Conservation (phyloP, 164 flowering plant genomes). For the Berberis vulgaris region DNA sequence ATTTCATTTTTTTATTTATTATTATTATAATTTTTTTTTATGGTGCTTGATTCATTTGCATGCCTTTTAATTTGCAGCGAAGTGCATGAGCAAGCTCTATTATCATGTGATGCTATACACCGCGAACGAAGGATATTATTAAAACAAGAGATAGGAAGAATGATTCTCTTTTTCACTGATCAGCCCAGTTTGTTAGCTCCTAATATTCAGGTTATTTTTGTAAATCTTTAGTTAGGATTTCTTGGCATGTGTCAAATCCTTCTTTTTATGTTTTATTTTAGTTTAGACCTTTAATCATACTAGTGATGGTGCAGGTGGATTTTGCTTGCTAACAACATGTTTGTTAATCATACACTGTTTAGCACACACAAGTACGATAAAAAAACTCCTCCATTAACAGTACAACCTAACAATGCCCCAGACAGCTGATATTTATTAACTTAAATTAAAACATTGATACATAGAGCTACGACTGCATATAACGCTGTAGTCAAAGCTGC, state of each 20-base stretch:
- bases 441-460: too few relatives aligned
- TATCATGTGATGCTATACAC: slow-evolving; percentile 84
- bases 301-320: too few relatives aligned
- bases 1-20: not conserved
- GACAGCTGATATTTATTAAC: too few relatives aligned
- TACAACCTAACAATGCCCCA: too few relatives aligned
- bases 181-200: slow-evolving; percentile 98
- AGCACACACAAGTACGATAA: too few relatives aligned
- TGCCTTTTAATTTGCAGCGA: slow-evolving; percentile 44
- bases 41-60: not conserved
- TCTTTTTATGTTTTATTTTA: not conserved
- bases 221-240: not conserved
- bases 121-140: slow-evolving; percentile 79
- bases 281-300: not conserved
- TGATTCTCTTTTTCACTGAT: slow-evolving; percentile 91
- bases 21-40: not conserved
- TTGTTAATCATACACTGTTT: too few relatives aligned
- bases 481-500: too few relatives aligned
- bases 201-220: slow-evolving; percentile 70
- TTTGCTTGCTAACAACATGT: too few relatives aligned
- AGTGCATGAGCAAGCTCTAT: slow-evolving; percentile 87
- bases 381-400: too few relatives aligned
- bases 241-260: not conserved
- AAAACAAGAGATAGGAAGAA: slow-evolving; percentile 96
- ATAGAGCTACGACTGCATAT: too few relatives aligned